Percentiles rank a stretch among this genome's conserved stretches.
These are phyloP conservation scores for Epichloe typhina DNA, from an alignment of 2,329 filamentous ascomycete species.

Conservation along the genomic window DNA sequence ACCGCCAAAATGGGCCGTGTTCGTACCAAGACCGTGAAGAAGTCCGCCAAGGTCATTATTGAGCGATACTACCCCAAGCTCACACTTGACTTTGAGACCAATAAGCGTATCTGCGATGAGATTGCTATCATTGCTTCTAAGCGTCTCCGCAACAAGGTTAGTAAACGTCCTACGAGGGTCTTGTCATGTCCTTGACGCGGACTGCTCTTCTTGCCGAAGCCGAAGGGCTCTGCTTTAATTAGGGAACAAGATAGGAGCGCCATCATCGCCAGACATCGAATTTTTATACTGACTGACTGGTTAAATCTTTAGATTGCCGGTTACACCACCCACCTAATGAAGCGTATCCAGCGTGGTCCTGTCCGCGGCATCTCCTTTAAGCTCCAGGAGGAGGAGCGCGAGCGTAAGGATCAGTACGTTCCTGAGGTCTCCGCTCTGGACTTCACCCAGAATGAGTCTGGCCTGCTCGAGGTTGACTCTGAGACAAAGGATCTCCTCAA, in stretches of 20 bases:
- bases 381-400: slow-evolving; percentile 99
- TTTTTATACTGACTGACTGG: background rate
- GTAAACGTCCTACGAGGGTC: slow-evolving; percentile 6
- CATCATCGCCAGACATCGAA: background rate
- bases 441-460: slow-evolving; percentile 89
- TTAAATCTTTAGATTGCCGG: slow-evolving; percentile 62
- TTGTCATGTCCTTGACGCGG: background rate
- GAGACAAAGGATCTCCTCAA: slow-evolving; percentile 99
- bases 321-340: slow-evolving; percentile 98
- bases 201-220: background rate
- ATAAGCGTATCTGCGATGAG: slow-evolving; percentile 99
- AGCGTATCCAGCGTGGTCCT: slow-evolving; percentile 98
- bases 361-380: slow-evolving; percentile 99
- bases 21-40: slow-evolving; percentile 58
- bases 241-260: background rate
- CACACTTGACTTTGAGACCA: slow-evolving; percentile 99
- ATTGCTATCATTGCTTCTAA: slow-evolving; percentile 98
- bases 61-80: slow-evolving; percentile 96
- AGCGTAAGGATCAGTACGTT: slow-evolving; percentile 99
- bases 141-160: slow-evolving; percentile 97
- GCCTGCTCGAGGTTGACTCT: slow-evolving; percentile 85
- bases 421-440: slow-evolving; percentile 97
- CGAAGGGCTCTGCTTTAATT: too few species aligned
- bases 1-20: slow-evolving; percentile 57
- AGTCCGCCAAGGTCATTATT: slow-evolving; percentile 98